These are phyloP conservation scores for Colletotrichum spaethianum DNA, from an alignment of 2,329 filamentous ascomycete genomes.

Conservation along the genomic window DNA sequence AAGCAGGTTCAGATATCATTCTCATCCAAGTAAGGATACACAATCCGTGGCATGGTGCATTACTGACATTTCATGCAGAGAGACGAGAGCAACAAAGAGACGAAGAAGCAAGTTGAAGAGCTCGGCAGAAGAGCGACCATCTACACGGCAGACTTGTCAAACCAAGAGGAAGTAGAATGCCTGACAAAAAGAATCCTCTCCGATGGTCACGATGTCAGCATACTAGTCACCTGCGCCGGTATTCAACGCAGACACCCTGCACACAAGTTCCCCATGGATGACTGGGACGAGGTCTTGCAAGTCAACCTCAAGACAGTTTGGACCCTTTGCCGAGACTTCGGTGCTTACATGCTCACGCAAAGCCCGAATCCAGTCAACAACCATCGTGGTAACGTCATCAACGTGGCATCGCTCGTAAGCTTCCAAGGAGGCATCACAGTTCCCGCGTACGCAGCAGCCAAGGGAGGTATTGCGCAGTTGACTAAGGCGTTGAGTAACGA, in stretches of 20 bases:
- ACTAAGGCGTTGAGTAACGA: constrained; percentile 90
- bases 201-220: constrained; percentile 59
- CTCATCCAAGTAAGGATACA: constrained; percentile 34
- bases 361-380: constrained; percentile 59
- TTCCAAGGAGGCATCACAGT: constrained; percentile 92
- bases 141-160: constrained; percentile 45
- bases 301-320: constrained; percentile 90
- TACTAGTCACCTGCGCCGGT: constrained; percentile 77
- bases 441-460: constrained; percentile 87
- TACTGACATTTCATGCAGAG: constrained; percentile 24
- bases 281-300: constrained; percentile 80
- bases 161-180: constrained; percentile 40
- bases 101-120: constrained; percentile 40
- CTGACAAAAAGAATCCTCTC: constrained; percentile 41
- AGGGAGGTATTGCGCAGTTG: constrained; percentile 87
- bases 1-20: constrained; percentile 43
- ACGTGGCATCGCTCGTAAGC: constrained; percentile 83
- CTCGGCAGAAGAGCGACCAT: constrained; percentile 44
- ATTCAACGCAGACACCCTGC: constrained; percentile 76
- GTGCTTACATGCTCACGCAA: constrained; percentile 81
- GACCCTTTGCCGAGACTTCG: constrained; percentile 81
- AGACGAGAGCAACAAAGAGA: constrained; percentile 43
- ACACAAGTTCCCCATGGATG: constrained; percentile 72
- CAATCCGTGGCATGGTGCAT: neutral
- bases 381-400: constrained; percentile 82